Base-by-base conservation (phyloP, 208 protist species). In the Crithidia expoeki region DNA sequence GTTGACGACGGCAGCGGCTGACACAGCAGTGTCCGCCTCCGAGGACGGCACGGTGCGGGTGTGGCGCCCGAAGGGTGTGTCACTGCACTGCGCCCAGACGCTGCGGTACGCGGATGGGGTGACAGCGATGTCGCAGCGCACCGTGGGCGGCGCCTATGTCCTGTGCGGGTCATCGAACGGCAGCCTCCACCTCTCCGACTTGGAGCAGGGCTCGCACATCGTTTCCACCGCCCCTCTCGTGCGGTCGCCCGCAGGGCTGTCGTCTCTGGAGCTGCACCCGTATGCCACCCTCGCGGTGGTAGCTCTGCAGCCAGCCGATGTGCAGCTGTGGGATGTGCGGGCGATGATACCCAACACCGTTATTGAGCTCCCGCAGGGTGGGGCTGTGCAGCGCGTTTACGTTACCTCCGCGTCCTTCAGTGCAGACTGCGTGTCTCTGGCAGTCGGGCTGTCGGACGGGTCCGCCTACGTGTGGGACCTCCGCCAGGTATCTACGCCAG, bases 21-120 rank as follows among this genome's bases (percentile, higher is more conserved):
- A 66, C 25, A 57, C 51, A 7, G 58, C 62, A 27, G 78, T 99
- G 2, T 98, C 92, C 4, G 90, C 94, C 2, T 97, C 95, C 2
- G 98, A 99, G 65, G 99, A 99, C 79, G 83, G 97, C 59, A 99
- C 98, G 25, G 96, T 99, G 69, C 86, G 97, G 27, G 98, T 99
- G 56, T 99, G 98, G 98, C 91, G 86, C 52, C 59, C 72, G 28
- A 65, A 76, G 32, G 68, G 51, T 5, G 49, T 63, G 46, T 30
- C 72, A 40, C 77, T 82, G 50, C 62, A 65, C 55, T 84, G 85
- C 63, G 60, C 44, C 12, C 72, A 70, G 19, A 87, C 81, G 36
- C 67, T 90, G 72, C 85, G 81, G 47, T 90, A 78, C 65, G 72
- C 72, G 19, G 53, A 68, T 40, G 76, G 74, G 14, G 69, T 86